These are phyloP conservation scores for Fusarium paranaense DNA, from an alignment of 2,329 filamentous ascomycete species.

Conservation along the genomic window DNA sequence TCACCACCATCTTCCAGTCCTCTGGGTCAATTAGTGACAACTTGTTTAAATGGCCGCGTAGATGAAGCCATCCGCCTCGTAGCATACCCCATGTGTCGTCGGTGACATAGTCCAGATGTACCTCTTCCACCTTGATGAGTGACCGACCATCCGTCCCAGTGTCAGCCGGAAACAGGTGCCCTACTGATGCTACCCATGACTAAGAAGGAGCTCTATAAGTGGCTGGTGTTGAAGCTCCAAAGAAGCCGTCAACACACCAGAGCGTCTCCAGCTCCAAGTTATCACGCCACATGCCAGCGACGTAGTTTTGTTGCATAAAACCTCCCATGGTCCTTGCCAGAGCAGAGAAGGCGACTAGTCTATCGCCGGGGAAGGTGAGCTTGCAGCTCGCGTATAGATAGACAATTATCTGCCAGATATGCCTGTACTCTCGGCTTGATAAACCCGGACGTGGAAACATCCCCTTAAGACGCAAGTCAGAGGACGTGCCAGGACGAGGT, in stretches of 20 bases:
- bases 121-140: background rate
- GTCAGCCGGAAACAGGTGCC: background rate
- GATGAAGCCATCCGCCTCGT: background rate
- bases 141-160: background rate
- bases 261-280: background rate
- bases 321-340: conserved; percentile 11
- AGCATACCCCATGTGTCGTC: background rate
- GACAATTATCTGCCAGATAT: too few relatives aligned
- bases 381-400: background rate
- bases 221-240: background rate
- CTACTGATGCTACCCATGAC: background rate
- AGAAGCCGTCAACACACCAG: background rate
- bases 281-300: conserved; percentile 24
- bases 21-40: background rate
- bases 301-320: conserved; percentile 7
- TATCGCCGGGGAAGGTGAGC: conserved; percentile 15
- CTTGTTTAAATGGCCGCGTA: background rate
- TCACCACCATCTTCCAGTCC: background rate
- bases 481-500: too few relatives aligned
- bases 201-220: background rate
- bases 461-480: background rate
- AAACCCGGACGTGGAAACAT: background rate
- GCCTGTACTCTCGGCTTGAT: too few relatives aligned
- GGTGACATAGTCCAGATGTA: background rate
- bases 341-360: conserved; percentile 10